Evolutionary conservation across 768 basidiomycete genomes (phyloP), one percentile per base, ranked within the genome.

Genomic region (Daedaleopsis nitida): DNA sequence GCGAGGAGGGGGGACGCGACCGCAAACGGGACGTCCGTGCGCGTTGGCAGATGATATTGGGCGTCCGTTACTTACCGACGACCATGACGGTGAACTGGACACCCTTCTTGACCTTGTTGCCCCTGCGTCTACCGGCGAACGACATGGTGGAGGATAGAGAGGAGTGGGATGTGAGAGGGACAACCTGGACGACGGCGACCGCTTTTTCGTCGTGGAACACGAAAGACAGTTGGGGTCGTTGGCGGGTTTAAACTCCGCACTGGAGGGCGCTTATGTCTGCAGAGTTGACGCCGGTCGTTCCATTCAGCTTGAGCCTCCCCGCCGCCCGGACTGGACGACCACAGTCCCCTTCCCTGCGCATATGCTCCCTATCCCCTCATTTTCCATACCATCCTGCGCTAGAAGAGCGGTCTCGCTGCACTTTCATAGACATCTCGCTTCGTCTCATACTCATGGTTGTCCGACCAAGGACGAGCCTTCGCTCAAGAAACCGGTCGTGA

Each of bases 61-160:
- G 56, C 54, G 60, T 38, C 55, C 9, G 43, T 61, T 32, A 59
- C 93, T 71, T 64, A 96, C 96, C 96, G 72, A 96, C 94, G 57
- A 98, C 96, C 93, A 95, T 95, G 70, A 98, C 76, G 67, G 96
- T 98, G 79, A 98, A 92, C 79, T 96, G 94, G 55, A 98, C 92
- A 73, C 96, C 96, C 86, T 98, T 98, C 82, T 98, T 98, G 77
- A 92, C 94, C 76, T 98, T 98, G 81, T 93, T 94, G 72, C 88
- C 88, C 73, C 90, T 85, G 74, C 91, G 88, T 80, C 89, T 86
- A 72, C 88, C 91, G 69, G 91, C 89, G 73, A 90, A 91, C 69
- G 91, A 91, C 89, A 91, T 92, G 68, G 14, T 73, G 65, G 50
- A 55, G 58, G 55, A 53, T 60, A 38, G 57, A 57, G 52, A 45